Base-by-base conservation (phyloP, 768 basidiomycete species). In the Chalciporus chontae region DNA sequence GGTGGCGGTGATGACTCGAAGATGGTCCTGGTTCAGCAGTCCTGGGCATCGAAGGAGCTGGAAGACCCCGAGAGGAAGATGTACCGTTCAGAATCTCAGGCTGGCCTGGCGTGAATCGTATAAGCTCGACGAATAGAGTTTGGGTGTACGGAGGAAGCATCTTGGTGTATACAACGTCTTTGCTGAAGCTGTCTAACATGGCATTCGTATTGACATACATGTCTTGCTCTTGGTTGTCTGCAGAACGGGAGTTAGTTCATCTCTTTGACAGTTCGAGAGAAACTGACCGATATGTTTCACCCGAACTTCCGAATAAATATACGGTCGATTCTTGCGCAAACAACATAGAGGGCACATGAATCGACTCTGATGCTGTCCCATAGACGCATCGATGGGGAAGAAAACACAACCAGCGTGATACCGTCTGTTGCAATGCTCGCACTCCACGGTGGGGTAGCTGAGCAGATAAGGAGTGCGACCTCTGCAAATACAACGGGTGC, bases 351-450 rank as follows among this genome's bases (percentile, higher is more conserved):
- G 90, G 59, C 90, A 92, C 52, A 74, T 74, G 69, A 84, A 87
- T n/a, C 69, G 66, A 44, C 55, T 65, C 56, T 61, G 60, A 58
- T 55, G 61, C 51, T 66, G 66, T 31, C 59, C 64, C 55, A 57
- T 58, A 42, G 60, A 62, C 53, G 66, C 62, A 24, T 84, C 79
- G 34, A 69, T 56, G 3, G 83, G 80, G 66, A 77, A 87, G 68
- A 87, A 88, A 13, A 91, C 88, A 53, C 90, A 92, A 9, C 78
- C 79, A 14, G 76, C 77, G 57, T 92, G 90, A 56, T 90, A 91
- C 14, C 74, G 68, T 57, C 77, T 81, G 54, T 68, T 73, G 69
- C 90, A 92, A 0, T 67, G 62, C 41, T 83, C 81, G 63, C 90
- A 92, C 50, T 78, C 76, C 11, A 90, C 80, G 19, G 76, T 75